Base-by-base conservation (phyloP, 306 rosid genomes). In the Crataegus laevigata region DNA sequence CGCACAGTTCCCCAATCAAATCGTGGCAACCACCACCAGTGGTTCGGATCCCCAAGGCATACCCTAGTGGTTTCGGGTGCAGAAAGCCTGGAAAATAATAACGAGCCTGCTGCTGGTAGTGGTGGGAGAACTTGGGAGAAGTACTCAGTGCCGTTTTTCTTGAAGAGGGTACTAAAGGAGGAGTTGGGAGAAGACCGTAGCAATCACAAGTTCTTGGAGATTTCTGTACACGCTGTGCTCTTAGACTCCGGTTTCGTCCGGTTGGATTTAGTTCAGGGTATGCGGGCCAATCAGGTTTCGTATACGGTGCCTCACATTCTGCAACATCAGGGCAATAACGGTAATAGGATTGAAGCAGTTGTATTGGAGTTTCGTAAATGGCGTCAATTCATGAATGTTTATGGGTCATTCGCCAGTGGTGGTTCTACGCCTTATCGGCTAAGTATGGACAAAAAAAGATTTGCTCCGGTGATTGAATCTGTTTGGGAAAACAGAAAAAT, bases 241-340 rank as follows among this genome's bases (percentile, higher is more conserved):
- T 75, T 87, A 30, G 98, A 94, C 76, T 91, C 97, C 22, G 96
- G 98, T n/a, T 87, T 94, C 47, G 86, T 90, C 32, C 72, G 73
- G 50, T 79, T 75, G 13, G 91, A 85, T 72, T 61, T 76, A 3
- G 75, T 76, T 63, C 83, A 88, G 4, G 85, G 87, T 70, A 36
- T 18, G 63, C 51, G 3, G 38, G 38, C 34, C 73, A 79, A 34
- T 34, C 38, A 34, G 51, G 51, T 45, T 45, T 45, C 17, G 3
- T 45, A 45, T 12, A 45, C 51, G 14, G 12, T 47, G 38, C 38
- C 38, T 6, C 38, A 34, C 0, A 34, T 34, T 34, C 38, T 34
- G 38, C 38, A 34, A 34, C 38, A 34, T 34, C 38, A 34, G 38
- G 38, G 38, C 38, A 34, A 34, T 34, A 34, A 34, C 8, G 38